phyloP scores from a whole-genome alignment of 2,329 filamentous ascomycete genomes.

The Lecanoromycetidae sp. region DNA sequence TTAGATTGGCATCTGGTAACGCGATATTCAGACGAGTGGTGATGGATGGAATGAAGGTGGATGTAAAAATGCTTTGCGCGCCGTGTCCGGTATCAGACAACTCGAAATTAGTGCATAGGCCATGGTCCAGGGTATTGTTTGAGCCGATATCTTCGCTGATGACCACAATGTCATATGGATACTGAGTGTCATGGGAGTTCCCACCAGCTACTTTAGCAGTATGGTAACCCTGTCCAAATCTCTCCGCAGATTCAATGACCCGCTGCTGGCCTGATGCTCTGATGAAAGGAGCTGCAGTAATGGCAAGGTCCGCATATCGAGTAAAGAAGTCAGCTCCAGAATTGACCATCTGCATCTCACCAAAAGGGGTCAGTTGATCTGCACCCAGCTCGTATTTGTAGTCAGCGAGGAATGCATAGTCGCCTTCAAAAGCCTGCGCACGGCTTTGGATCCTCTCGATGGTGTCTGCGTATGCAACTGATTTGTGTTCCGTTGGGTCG shows the following conservation, averaged over 20 bases:
- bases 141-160: constrained; percentile 53
- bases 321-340: constrained; percentile 65
- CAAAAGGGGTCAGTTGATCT: constrained; percentile 57
- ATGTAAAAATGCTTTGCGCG: constrained; percentile 47
- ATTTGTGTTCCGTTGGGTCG: constrained; percentile 62
- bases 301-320: constrained; percentile 55
- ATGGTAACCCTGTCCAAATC: constrained; percentile 67
- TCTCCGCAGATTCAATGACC: constrained; percentile 60
- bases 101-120: constrained; percentile 60
- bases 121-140: constrained; percentile 77
- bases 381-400: constrained; percentile 61
- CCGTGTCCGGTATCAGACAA: constrained; percentile 37
- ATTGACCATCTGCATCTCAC: constrained; percentile 57
- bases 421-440: constrained; percentile 43
- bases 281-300: constrained; percentile 52
- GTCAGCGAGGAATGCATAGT: constrained; percentile 57
- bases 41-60: constrained; percentile 55
- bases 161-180: constrained; percentile 48
- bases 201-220: constrained; percentile 36
- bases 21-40: constrained; percentile 55
- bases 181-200: constrained; percentile 28
- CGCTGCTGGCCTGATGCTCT: constrained; percentile 58
- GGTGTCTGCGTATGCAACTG: constrained; percentile 48
- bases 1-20: constrained; percentile 56
- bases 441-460: constrained; percentile 54